Evolutionary conservation across 148 eudicot species (phyloP), one percentile per base, ranked within the genome.

Genomic region (Camellia japonica): DNA sequence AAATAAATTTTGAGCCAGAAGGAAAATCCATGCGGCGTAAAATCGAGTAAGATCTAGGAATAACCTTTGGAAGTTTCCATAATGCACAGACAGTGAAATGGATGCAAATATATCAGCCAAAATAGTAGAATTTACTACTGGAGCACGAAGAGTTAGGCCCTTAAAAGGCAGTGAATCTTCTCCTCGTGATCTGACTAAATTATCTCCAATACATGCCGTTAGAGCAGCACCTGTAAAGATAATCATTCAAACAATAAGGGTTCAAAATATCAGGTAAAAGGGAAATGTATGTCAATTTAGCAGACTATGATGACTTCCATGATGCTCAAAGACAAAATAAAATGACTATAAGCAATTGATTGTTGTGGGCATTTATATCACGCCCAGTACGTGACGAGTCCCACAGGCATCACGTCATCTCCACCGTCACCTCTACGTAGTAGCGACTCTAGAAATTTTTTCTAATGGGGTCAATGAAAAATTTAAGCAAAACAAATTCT

Each of bases 51-150:
- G 94, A 87, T 95, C 98, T 42, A 91, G 79, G 79, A 88, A 81
- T 62, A 59, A 66, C 86, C 82, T 89, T 68, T 95, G 98, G 83
- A 95, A 95, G 80, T 93, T 91, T 73, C 98, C 98, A 80, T 89
- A 87, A 84, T 95, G 98, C 55, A 91, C 95, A 7, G 95, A 86
- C 49, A 95, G 80, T 68, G 93, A 85, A 54, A 88, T 84, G 38
- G 92, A 81, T 80, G 88, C 94, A 80, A 90, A 91, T 13, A 87
- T 54, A 81, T 95, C 97, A 9, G 92, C 93, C 43, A 86, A 82
- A 83, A 89, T 55, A 7, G 91, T 84, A 64, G 92, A 91, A 68
- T 89, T 89, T 68, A 75, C 80, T 75, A 86, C 86, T 44, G 82
- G 80, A 71, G 89, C 84, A 81, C 77, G 83, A 56, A 94, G 81